Conservation (phyloP, 805 yeast species). For the Candida boidinii region DNA sequence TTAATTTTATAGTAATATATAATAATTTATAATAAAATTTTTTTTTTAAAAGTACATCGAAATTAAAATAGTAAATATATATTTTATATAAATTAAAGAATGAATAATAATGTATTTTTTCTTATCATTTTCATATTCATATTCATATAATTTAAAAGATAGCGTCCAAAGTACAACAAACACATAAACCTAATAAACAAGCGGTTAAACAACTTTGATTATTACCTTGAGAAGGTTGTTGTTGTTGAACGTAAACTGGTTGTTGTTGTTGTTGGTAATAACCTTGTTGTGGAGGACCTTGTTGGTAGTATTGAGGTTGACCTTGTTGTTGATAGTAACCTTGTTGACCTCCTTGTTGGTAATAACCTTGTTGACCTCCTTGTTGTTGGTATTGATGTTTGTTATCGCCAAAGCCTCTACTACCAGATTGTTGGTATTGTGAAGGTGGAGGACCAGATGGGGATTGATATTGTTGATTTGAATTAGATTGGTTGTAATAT, state of each 20-base stretch:
- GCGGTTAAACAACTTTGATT: constrained; percentile 39
- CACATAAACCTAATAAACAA: constrained; percentile 46
- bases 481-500: constrained; percentile 6
- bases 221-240: constrained; percentile 29
- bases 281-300: constrained; percentile 19
- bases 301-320: constrained; percentile 7
- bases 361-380: constrained; percentile 8
- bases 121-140: too few relatives aligned
- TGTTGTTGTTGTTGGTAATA: constrained; percentile 37
- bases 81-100: neutral
- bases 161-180: constrained; percentile 47
- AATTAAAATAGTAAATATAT: too few relatives aligned
- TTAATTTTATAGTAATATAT: too few relatives aligned
- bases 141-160: constrained; percentile 27
- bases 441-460: too few relatives aligned
- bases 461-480: neutral
- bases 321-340: constrained; percentile 6
- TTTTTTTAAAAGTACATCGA: too few relatives aligned
- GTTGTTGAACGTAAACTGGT: constrained; percentile 48
- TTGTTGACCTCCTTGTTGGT: constrained; percentile 26
- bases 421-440: constrained; percentile 2
- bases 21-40: too few relatives aligned
- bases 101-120: neutral
- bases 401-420: constrained; percentile 1
- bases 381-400: constrained; percentile 1